Evolutionary conservation across 2,329 filamentous ascomycete species (phyloP).

Genomic region (Drechslerella coelobrocha): DNA sequence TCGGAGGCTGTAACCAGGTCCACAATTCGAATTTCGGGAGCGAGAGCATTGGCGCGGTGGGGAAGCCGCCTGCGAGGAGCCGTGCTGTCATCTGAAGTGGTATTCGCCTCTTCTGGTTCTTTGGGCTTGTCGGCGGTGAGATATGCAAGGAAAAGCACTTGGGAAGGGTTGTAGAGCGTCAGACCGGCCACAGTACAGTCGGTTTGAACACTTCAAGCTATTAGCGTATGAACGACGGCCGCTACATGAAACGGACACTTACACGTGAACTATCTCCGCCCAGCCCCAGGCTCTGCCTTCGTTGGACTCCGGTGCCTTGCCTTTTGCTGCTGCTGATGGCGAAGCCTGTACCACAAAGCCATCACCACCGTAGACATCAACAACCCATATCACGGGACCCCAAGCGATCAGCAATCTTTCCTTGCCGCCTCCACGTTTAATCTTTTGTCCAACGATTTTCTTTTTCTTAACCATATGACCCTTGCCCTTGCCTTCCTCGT

Average conservation of each 20-base stretch:
- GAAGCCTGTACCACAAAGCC: conserved; percentile 61
- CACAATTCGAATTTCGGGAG: conserved; percentile 88
- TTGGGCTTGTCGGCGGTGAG: conserved; percentile 66
- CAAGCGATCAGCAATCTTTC: conserved; percentile 85
- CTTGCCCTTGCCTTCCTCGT: conserved; percentile 56
- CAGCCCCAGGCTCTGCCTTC: conserved; percentile 76
- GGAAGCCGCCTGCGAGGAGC: conserved; percentile 53
- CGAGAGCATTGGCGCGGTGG: conserved; percentile 76
- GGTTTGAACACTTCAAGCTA: conserved; percentile 73
- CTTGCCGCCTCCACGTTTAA: conserved; percentile 60
- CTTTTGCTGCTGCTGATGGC: conserved; percentile 32
- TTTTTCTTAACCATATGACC: conserved; percentile 52
- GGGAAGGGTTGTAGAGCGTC: conserved; percentile 90
- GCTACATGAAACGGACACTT: conserved; percentile 59
- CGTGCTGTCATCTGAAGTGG: conserved; percentile 58
- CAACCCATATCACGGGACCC: conserved; percentile 95
- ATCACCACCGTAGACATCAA: conserved; percentile 82
- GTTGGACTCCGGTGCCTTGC: conserved; percentile 62
- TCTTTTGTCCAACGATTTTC: conserved; percentile 53
- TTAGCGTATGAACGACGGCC: conserved; percentile 56
- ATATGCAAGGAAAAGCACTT: conserved; percentile 91
- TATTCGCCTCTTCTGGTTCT: conserved; percentile 57
- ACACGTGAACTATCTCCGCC: conserved; percentile 93
- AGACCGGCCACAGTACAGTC: conserved; percentile 98
- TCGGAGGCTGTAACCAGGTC: conserved; percentile 83